Evolutionary conservation across 1,284 basidiomycete species (phyloP).

Genomic region (Taiwanofungus camphoratus): DNA sequence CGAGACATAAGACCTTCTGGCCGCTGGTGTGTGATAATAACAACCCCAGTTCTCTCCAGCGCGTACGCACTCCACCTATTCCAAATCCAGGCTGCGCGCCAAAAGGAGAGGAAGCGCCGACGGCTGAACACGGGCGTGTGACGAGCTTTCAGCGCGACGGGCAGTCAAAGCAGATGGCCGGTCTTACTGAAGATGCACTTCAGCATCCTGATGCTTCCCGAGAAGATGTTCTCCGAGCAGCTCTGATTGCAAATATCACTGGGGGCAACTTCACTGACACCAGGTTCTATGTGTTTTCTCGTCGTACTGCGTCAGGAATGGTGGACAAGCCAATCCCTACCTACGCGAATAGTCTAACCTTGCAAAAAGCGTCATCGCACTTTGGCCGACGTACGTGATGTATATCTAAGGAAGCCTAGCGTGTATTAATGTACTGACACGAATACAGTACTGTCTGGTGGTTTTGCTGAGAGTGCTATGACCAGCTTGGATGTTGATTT

Average conservation of each 20-base stretch:
- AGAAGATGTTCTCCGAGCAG: slow-evolving; percentile 3
- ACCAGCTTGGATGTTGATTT: neutral
- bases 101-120: too few species aligned
- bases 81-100: too few species aligned
- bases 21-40: too few species aligned
- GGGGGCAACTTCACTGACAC: slow-evolving; percentile 15
- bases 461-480: neutral
- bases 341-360: slow-evolving; percentile 16
- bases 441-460: neutral
- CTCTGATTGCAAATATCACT: slow-evolving; percentile 10
- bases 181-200: too few species aligned
- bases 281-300: slow-evolving; percentile 15
- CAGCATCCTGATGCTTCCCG: neutral
- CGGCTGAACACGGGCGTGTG: too few species aligned
- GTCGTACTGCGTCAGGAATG: slow-evolving; percentile 8
- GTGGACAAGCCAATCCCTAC: slow-evolving; percentile 10
- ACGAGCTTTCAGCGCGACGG: too few species aligned
- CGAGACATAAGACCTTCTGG: too few species aligned
- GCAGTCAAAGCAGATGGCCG: too few species aligned
- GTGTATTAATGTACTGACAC: too few species aligned
- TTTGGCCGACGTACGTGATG: slow-evolving; percentile 13
- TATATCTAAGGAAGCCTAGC: too few species aligned
- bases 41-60: too few species aligned
- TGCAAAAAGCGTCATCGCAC: slow-evolving; percentile 11
- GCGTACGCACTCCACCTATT: too few species aligned